These are phyloP conservation scores for Fragaria iinumae DNA, from an alignment of 306 rosid genomes.

Conservation along the genomic window DNA sequence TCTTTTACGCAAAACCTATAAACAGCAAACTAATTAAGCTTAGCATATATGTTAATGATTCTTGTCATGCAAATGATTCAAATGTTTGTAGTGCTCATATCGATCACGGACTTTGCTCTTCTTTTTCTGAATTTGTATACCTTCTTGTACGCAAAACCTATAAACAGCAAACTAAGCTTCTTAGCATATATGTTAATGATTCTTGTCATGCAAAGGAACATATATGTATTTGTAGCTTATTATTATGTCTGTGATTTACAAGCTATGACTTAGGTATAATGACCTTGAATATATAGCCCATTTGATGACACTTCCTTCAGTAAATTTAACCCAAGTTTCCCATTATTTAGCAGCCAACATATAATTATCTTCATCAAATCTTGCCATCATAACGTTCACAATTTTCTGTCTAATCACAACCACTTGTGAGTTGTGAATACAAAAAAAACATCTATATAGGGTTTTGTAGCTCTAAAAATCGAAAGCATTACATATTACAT, in stretches of 20 bases:
- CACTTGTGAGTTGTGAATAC: conserved; percentile 13
- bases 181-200: not conserved
- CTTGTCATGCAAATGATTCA: too few relatives aligned
- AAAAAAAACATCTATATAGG: not conserved
- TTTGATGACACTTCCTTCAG: conserved; percentile 21
- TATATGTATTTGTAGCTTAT: conserved; percentile 43
- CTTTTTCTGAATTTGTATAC: conserved; percentile 13
- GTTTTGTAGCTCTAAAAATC: not conserved
- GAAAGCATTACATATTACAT: not conserved
- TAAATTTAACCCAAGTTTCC: conserved; percentile 10
- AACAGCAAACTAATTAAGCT: too few relatives aligned
- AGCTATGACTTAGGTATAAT: conserved; percentile 51
- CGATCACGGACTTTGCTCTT: not conserved
- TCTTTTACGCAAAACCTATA: too few relatives aligned
- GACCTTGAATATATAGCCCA: conserved; percentile 27
- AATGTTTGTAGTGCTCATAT: too few relatives aligned
- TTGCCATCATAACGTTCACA: conserved; percentile 25
- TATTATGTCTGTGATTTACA: conserved; percentile 62
- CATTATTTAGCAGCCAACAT: conserved; percentile 8
- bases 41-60: too few relatives aligned
- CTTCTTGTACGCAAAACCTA: conserved; percentile 11
- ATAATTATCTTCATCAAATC: conserved; percentile 20
- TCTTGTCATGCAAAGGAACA: conserved; percentile 43
- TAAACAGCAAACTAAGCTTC: conserved; percentile 25
- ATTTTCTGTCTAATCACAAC: conserved; percentile 15